These are phyloP conservation scores for Penicillium sp. DNA, from an alignment of 2,329 filamentous ascomycete genomes.

Conservation along the genomic window DNA sequence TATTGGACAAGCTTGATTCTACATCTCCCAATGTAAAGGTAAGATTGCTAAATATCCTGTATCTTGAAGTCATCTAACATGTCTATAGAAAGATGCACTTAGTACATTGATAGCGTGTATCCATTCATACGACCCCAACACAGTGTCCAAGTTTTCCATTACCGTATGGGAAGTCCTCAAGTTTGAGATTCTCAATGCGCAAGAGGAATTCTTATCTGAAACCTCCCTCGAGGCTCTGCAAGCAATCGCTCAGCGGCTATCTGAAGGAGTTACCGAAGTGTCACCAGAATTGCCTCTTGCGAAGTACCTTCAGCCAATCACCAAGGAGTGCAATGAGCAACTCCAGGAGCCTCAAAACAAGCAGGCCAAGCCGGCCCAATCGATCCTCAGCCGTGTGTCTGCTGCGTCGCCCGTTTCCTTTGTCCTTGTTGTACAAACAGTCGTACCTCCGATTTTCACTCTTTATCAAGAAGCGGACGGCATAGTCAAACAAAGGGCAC, in stretches of 20 bases:
- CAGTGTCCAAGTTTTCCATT: slow-evolving; percentile 61
- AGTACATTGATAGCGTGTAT: slow-evolving; percentile 61
- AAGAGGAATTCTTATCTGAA: slow-evolving; percentile 63
- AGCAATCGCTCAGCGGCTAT: slow-evolving; percentile 55
- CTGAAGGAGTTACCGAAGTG: slow-evolving; percentile 39
- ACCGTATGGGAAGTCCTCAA: slow-evolving; percentile 67
- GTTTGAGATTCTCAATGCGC: slow-evolving; percentile 65
- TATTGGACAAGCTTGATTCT: slow-evolving; percentile 67
- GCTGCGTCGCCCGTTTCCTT: slow-evolving; percentile 55
- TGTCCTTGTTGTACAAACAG: slow-evolving; percentile 53
- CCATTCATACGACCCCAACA: slow-evolving; percentile 56
- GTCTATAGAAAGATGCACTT: slow-evolving; percentile 58
- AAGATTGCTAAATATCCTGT: slow-evolving; percentile 7
- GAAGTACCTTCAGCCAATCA: slow-evolving; percentile 59
- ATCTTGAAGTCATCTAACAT: slow-evolving; percentile 18
- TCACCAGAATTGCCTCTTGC: slow-evolving; percentile 46
- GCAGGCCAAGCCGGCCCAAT: slow-evolving; percentile 62
- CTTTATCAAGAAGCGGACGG: slow-evolving; percentile 61
- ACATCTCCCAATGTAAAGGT: slow-evolving; percentile 67
- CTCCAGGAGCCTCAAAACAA: slow-evolving; percentile 67
- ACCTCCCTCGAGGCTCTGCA: slow-evolving; percentile 56
- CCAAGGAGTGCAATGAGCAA: slow-evolving; percentile 66
- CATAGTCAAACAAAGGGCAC: slow-evolving; percentile 60
- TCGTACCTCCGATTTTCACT: slow-evolving; percentile 57
- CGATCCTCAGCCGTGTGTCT: slow-evolving; percentile 58